Evolutionary conservation across 345 rosid genomes (phyloP).

Genomic region (Hevea brasiliensis): DNA sequence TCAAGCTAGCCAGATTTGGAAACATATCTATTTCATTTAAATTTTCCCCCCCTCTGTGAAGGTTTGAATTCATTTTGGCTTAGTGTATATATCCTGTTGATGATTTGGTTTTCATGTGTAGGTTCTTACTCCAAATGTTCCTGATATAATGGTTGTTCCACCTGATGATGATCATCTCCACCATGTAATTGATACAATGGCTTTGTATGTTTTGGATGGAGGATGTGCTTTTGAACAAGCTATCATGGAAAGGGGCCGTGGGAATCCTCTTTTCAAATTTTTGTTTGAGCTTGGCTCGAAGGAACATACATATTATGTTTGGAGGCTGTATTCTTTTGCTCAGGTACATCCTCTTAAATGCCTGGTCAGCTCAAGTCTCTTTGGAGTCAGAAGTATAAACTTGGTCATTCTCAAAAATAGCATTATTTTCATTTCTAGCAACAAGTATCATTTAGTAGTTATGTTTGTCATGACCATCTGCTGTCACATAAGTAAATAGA

Average conservation of each 20-base stretch:
- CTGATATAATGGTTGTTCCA: slow-evolving; percentile 85
- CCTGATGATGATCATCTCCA: slow-evolving; percentile 86
- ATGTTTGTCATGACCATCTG: not conserved
- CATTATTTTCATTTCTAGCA: not conserved
- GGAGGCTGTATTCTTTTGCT: slow-evolving; percentile 98
- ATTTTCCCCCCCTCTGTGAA: not conserved
- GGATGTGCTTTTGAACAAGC: slow-evolving; percentile 99
- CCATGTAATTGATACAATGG: slow-evolving; percentile 96
- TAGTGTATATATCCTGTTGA: not conserved
- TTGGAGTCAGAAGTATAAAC: not conserved
- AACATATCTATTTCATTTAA: not conserved
- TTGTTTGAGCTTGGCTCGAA: slow-evolving; percentile 93
- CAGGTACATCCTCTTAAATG: slow-evolving; percentile 51
- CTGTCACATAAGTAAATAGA: too few relatives aligned
- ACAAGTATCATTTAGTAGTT: not conserved
- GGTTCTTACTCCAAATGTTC: slow-evolving; percentile 99
- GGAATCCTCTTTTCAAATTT: slow-evolving; percentile 86
- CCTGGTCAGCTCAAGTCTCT: not conserved
- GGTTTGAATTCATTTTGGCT: slow-evolving; percentile 10
- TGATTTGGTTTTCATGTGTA: slow-evolving; percentile 26
- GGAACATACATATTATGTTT: slow-evolving; percentile 93
- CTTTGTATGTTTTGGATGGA: slow-evolving; percentile 93
- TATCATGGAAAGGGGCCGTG: slow-evolving; percentile 99
- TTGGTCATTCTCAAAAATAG: not conserved
- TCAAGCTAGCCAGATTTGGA: not conserved